A percentile compares a stretch with the other conserved stretches of the same genome.
Conservation (phyloP, 2,329 filamentous ascomycete genomes). For the Myrmaecium sp. region DNA sequence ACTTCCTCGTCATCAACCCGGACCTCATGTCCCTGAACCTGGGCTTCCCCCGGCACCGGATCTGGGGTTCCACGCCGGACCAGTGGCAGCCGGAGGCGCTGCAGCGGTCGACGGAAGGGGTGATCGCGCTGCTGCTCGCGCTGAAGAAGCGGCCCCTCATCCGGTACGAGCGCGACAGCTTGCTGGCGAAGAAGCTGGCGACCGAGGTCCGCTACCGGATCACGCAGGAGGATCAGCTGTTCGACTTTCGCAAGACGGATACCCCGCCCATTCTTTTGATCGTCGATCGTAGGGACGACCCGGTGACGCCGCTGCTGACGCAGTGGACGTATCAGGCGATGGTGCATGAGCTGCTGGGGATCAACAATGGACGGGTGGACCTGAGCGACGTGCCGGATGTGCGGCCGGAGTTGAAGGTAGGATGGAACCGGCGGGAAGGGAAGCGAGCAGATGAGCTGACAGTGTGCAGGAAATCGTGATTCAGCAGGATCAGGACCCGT, state of each 20-base stretch:
- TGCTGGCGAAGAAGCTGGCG: conserved; percentile 80
- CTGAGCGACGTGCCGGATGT: conserved; percentile 71
- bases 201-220: conserved; percentile 85
- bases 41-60: conserved; percentile 50
- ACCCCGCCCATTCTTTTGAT: conserved; percentile 86
- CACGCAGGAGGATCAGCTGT: conserved; percentile 88
- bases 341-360: conserved; percentile 91
- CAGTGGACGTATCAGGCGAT: conserved; percentile 99
- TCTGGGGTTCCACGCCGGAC: conserved; percentile 73
- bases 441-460: conserved; percentile 2
- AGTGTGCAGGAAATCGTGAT: conserved; percentile 64
- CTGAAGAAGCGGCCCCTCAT: conserved; percentile 96
- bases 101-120: conserved; percentile 70
- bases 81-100: conserved; percentile 82
- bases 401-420: conserved; percentile 57
- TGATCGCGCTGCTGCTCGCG: conserved; percentile 68
- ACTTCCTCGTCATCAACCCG: conserved; percentile 88
- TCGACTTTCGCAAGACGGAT: conserved; percentile 89
- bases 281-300: conserved; percentile 82
- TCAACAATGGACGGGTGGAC: conserved; percentile 87
- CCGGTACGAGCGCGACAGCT: conserved; percentile 79
- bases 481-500: conserved; percentile 92
- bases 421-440: too few relatives aligned
- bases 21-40: conserved; percentile 76
- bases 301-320: conserved; percentile 80